Conservation (phyloP, 208 protist genomes). For the Borovskyia barvae region DNA sequence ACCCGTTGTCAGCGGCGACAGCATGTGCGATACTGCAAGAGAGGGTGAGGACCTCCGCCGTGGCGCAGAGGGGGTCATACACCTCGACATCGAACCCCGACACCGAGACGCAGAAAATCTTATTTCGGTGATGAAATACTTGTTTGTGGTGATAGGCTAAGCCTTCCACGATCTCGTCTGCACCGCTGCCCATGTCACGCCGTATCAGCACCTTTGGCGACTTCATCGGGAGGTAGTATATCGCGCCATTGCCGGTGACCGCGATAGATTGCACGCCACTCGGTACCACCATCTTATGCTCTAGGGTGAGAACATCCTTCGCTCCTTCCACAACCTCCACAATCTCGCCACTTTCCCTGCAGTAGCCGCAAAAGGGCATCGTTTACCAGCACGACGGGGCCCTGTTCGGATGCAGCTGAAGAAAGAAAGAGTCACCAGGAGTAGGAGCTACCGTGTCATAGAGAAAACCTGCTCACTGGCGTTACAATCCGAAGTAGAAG, state of each 20-base stretch:
- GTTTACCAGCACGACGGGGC: too few relatives aligned
- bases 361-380: slow-evolving; percentile 25
- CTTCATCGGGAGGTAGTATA: slow-evolving; percentile 51
- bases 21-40: slow-evolving; percentile 30
- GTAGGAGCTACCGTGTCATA: too few relatives aligned
- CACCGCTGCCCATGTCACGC: slow-evolving; percentile 5
- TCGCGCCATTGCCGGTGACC: slow-evolving; percentile 24
- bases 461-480: too few relatives aligned
- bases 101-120: slow-evolving; percentile 43
- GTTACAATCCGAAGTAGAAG: too few relatives aligned
- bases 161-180: slow-evolving; percentile 10
- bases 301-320: neutral
- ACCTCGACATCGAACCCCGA: slow-evolving; percentile 27
- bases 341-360: slow-evolving; percentile 11
- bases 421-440: too few relatives aligned
- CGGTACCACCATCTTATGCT: slow-evolving; percentile 6
- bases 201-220: slow-evolving; percentile 23
- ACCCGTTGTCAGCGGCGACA: slow-evolving; percentile 60
- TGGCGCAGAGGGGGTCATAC: slow-evolving; percentile 58
- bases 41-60: slow-evolving; percentile 44
- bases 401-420: too few relatives aligned
- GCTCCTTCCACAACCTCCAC: slow-evolving; percentile 9
- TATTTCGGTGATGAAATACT: slow-evolving; percentile 57
- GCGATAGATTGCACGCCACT: slow-evolving; percentile 20
- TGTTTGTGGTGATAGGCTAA: slow-evolving; percentile 23